Conservation (phyloP, 2,329 filamentous ascomycete species). For the Pseudogymnoascus sp. region DNA sequence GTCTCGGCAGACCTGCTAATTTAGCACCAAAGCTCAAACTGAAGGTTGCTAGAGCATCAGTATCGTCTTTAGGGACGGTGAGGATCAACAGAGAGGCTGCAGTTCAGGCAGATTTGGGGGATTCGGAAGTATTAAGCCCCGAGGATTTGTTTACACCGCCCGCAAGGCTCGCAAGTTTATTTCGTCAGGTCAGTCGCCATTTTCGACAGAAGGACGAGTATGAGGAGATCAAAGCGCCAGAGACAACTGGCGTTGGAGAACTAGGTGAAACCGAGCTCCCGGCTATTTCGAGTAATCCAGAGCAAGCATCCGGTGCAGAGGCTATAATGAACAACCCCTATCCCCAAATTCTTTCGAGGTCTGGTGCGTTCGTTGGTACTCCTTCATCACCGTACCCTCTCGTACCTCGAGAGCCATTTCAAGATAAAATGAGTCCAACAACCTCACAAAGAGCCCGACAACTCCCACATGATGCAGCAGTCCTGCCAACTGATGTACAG, state of each 20-base stretch:
- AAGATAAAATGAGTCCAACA: background rate
- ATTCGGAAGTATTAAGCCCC: slow-evolving; percentile 21
- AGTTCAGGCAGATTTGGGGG: slow-evolving; percentile 16
- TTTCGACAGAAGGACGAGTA: background rate
- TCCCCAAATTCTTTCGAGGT: background rate
- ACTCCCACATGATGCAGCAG: background rate
- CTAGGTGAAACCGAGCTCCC: background rate
- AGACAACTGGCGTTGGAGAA: background rate
- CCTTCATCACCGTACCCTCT: background rate
- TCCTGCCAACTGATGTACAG: background rate
- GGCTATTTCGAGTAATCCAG: background rate
- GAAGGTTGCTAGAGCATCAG: slow-evolving; percentile 23
- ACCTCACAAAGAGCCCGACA: background rate
- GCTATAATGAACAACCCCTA: background rate
- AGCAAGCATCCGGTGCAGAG: background rate
- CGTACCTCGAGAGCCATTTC: background rate
- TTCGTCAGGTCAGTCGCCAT: slow-evolving; percentile 20
- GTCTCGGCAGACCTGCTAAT: background rate
- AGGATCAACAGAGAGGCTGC: slow-evolving; percentile 20
- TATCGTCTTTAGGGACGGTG: slow-evolving; percentile 23
- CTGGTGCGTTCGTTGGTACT: background rate
- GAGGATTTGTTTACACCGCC: slow-evolving; percentile 27
- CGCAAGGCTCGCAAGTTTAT: slow-evolving; percentile 23
- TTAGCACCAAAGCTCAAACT: slow-evolving; percentile 17
- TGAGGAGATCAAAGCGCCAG: background rate